Base-by-base conservation (phyloP, 805 yeast species). In the Kuraishia ogatae region DNA sequence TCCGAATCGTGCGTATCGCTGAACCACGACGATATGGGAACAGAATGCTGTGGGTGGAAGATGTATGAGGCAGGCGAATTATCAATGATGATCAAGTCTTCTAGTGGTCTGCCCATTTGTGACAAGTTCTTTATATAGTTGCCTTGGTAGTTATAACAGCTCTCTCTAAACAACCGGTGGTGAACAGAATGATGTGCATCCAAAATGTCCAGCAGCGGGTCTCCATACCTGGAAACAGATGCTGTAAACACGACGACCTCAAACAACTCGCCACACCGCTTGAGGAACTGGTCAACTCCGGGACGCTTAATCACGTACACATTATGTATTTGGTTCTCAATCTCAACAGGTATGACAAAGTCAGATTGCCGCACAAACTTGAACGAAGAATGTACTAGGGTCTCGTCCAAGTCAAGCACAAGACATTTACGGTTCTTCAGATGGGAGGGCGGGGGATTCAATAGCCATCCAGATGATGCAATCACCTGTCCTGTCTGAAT, bases 171-270 rank as follows among this genome's bases (percentile, higher is more conserved):
- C 57, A 94, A 76, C 55, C 99, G 78, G 70, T 94, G 98, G 69
- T 93, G 97, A 28, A 93, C 81, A 1, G 86, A 75, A 50, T 82
- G 74, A 64, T 81, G 76, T n/a, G 80, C 73, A 65, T 94, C 99
- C 62, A 94, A 76, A 62, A 87, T 89, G 71, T 94, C 96, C 58
- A 94, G 76, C 60, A 94, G 75, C 2, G 99, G 99, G 68, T 94
- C 97, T 50, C 98, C 99, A 66, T 94, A 94, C 66, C 96, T 83
- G 60, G 94, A 81, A 13, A 94, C 98, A 50, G 96, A 86, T 0
- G 99, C 99, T 0, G 99, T 94, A 71, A 94, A 94, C 2, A 94
- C 96, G 23, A 94, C 98, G 56, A 94, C 96, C 71, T 94, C 99
- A 67, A 79, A 94, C 63, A 92, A 69, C 66, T 89, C 78, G 26